Conservation (phyloP, 2,329 filamentous ascomycete genomes). For the Arthrobotrys conoides region DNA sequence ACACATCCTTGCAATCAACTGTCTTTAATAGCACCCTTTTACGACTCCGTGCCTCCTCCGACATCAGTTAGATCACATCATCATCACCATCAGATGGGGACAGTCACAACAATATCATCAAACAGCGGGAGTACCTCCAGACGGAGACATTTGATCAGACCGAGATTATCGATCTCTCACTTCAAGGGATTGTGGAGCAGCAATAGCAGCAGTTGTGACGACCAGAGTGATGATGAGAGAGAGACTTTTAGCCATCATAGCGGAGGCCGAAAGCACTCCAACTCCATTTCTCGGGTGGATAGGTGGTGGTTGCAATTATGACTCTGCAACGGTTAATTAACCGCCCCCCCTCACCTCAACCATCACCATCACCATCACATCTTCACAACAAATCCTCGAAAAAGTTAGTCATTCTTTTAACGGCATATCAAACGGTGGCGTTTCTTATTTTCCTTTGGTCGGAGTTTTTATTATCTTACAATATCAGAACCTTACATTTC, state of each 20-base stretch:
- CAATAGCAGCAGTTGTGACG: constrained; percentile 58
- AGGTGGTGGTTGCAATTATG: constrained; percentile 60
- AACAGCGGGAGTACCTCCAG: constrained; percentile 54
- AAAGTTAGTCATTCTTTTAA: constrained; percentile 48
- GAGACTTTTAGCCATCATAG: constrained; percentile 42
- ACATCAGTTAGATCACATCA: constrained; percentile 35
- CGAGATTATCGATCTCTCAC: constrained; percentile 56
- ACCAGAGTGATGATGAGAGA: constrained; percentile 57
- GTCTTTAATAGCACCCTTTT: constrained; percentile 58
- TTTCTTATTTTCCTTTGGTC: constrained; percentile 32
- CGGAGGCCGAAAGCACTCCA: constrained; percentile 15
- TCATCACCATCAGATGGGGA: constrained; percentile 37
- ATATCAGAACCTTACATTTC: constrained; percentile 2
- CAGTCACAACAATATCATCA: constrained; percentile 57
- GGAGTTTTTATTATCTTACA: constrained; percentile 38
- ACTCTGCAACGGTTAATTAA: constrained; percentile 42
- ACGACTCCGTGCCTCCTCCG: constrained; percentile 55
- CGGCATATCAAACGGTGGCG: constrained; percentile 52
- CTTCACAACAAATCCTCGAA: constrained; percentile 2
- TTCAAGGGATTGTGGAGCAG: constrained; percentile 60
- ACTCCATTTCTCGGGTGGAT: constrained; percentile 57
- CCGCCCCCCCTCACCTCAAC: neutral
- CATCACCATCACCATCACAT: constrained; percentile 13
- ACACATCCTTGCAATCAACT: constrained; percentile 58
- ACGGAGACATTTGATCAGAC: constrained; percentile 51